Conservation (phyloP, 495 filamentous ascomycete species). For the Thozetella sp. region DNA sequence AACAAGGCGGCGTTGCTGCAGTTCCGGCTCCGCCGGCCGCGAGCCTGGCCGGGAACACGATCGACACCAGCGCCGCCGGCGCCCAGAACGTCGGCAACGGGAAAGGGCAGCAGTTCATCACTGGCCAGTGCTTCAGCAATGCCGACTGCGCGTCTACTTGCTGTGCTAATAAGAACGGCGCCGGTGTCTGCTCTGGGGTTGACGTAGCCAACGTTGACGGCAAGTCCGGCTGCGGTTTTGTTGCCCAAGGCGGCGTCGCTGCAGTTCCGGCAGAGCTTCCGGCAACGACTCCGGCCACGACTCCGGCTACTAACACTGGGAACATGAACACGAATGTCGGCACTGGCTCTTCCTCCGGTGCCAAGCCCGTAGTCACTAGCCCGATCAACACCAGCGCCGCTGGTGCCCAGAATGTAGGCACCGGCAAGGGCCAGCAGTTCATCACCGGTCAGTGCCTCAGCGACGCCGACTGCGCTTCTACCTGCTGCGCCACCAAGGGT, state of each 20-base stretch:
- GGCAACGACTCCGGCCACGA: background rate
- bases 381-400: conserved; percentile 3
- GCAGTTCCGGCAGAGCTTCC: background rate
- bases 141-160: conserved; percentile 29
- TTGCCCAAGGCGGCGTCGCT: conserved; percentile 1
- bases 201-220: conserved; percentile 25
- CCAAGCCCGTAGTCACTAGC: background rate
- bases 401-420: conserved; percentile 24
- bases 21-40: background rate
- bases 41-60: background rate
- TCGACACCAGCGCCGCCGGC: conserved; percentile 28
- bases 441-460: conserved; percentile 30
- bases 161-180: background rate
- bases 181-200: conserved; percentile 21
- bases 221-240: conserved; percentile 10
- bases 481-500: conserved; percentile 27
- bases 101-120: conserved; percentile 32
- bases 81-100: conserved; percentile 36
- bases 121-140: conserved; percentile 28
- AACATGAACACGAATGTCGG: background rate
- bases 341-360: conserved; percentile 2
- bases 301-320: background rate
- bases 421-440: conserved; percentile 25
- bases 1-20: background rate
- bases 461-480: conserved; percentile 27